Evolutionary conservation across 2,329 filamentous ascomycete genomes (phyloP), one percentile per base, ranked within the genome.

Genomic region (Penicillium sp.): DNA sequence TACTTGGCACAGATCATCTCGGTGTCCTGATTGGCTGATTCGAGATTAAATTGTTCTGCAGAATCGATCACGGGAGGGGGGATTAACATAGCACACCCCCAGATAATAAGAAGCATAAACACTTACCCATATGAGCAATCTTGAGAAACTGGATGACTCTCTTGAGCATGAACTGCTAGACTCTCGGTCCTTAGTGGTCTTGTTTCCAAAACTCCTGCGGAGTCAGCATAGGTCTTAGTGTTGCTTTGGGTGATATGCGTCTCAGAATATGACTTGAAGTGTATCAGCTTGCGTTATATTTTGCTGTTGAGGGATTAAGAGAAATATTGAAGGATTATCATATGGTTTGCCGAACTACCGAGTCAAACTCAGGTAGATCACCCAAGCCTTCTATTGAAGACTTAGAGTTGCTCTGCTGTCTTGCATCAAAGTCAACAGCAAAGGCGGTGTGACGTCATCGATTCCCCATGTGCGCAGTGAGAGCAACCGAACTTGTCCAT

Each of bases 51-150:
- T 18, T 59, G 54, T 29, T 62, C 60, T 11, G 54, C 51, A 12
- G 56, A 53, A 50, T 60, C 59, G 11, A 61, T 50, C 14, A 57
- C 56, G 56, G 22, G 3, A 25, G 22, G 15, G 14, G 1, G 3
- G 26, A 37, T 37, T 37, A 37, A 25, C 25, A n/a, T 27, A 49
- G 12, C 14, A 31, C 29, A 15, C 4, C 12, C 12, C 29, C 12
- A 14, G 25, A 26, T 7, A 5, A 31, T 23, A 18, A 49, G 18
- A 25, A 25, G n/a, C 14, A 25, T 14, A n/a, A 31, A n/a, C 23
- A 29, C 58, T 29, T 46, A 61, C 58, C 51, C 58, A 61, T 61
- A 26, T 61, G 58, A 3, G 58, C 56, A 26, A 61, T 52, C 3
- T 42, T 54, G 31, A 59, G 44, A 33, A 61, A 56, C 20, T 61